Base-by-base conservation (phyloP, 2,329 filamentous ascomycete species). In the Metarhizium sp. region DNA sequence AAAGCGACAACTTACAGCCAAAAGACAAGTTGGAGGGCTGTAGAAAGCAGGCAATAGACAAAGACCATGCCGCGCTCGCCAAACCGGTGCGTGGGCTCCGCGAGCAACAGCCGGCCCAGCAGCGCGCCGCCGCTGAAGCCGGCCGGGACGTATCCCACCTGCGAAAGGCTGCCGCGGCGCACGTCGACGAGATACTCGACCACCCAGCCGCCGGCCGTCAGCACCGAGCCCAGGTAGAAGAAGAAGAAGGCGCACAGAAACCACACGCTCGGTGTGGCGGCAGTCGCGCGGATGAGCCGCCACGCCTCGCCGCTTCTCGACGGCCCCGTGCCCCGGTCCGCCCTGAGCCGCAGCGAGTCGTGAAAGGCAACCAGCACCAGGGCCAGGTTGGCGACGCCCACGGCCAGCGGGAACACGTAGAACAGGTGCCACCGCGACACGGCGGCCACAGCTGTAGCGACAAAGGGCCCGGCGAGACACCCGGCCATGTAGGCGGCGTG, bases 101-200 rank as follows among this genome's bases (percentile, higher is more conserved):
- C 78, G 0, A 85, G 72, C 0, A 84, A 54, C 0, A 85, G 59
- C 5, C 82, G 70, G 0, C 82, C 82, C 0, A 85, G 71, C 3
- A 85, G 71, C 0, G 73, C 71, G 0, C 83, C 83, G 2, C 80
- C 82, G 50, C 76, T 82, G 60, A 80, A 81, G 3, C 81, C 82
- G 0, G 82, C 78, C 0, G 82, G 78, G 0, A 87, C 78, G 52
- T 86, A 87, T 0, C 82, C 83, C 66, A 84, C 79, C 18, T 77
- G 70, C 0, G 77, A 71, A 0, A 86, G 68, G 2, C 79, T 70
- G 0, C 82, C 82, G 2, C 78, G 69, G 0, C 83, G 78, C n/a
- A 81, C 79, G 2, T 75, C 74, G 6, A 85, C 78, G 3, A 87
- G 73, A 55, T 82, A 87, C 59, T 85, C 81, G 2, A 86, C 82